phyloP scores from a whole-genome alignment of 2,329 filamentous ascomycete genomes.

The Sarocladiaceae sp. region DNA sequence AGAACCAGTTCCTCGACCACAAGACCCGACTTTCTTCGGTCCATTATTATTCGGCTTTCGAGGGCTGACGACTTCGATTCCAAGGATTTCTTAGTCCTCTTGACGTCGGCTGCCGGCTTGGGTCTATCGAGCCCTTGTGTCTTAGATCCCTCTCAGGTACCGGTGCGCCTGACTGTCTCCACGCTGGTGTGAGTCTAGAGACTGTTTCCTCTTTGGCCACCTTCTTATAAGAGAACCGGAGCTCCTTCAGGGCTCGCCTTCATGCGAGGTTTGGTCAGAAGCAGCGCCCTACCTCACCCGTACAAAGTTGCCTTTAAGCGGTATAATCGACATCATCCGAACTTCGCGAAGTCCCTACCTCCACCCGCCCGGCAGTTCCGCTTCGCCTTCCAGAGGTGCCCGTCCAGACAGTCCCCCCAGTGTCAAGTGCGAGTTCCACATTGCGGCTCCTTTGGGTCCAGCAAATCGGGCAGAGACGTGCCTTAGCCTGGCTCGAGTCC shows the following conservation, averaged over 20 bases:
- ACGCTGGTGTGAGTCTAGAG: not conserved
- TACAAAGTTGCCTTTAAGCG: no score
- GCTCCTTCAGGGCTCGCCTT: not conserved
- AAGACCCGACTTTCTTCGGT: no score
- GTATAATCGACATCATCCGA: no score
- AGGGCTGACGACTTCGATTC: not conserved
- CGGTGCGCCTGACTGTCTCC: not conserved
- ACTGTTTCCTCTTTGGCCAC: not conserved
- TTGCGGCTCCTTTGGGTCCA: not conserved
- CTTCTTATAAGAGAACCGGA: not conserved
- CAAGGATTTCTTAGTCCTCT: no score
- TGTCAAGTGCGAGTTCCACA: no score
- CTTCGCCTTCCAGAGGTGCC: no score
- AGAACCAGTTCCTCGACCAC: no score
- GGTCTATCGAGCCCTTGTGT: slow-evolving; percentile 2
- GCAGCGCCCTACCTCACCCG: not conserved
- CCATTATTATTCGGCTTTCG: not conserved
- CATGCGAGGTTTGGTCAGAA: not conserved
- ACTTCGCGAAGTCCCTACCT: no score
- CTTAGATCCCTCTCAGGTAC: slow-evolving; percentile 4
- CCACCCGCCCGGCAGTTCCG: no score
- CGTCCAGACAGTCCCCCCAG: slow-evolving; percentile 3
- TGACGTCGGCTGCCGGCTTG: not conserved
- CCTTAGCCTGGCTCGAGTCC: slow-evolving; percentile 3
- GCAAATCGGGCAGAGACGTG: slow-evolving; percentile 10